Evolutionary conservation across 2,329 filamentous ascomycete genomes (phyloP), one percentile per base, ranked within the genome.

Genomic region (Trichoderma gracile): DNA sequence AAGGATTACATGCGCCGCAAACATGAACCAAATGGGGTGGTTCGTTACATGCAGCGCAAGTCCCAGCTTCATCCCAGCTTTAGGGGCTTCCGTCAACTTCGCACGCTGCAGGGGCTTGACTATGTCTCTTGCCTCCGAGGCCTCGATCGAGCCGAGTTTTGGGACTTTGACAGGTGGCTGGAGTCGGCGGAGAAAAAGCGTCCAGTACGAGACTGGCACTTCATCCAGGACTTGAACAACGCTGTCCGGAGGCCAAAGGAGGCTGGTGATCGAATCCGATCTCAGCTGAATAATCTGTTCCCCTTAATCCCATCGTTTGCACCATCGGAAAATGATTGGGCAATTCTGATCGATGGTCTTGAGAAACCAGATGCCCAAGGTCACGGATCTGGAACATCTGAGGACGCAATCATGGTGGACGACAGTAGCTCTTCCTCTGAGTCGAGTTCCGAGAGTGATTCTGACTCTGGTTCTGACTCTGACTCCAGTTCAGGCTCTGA

Each of bases 121-220:
- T 80, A 77, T 27, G 46, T 84, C 3, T 70, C 75, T 14, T 71
- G 75, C 25, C 76, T 84, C 4, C 78, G 82, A 1, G 82, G 81
- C 0, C 67, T 84, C 50, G 64, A 71, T 1, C 71, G 70, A n/a
- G 64, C 82, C 0, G 71, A 74, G 0, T 78, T 83, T 59, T 79
- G 77, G 63, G 80, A 83, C 63, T 72, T 76, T 2, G 69, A 76
- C 21, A 65, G 68, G 14, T 77, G 71, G 69, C n/a, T 67, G 8
- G n/a, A 15, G 8, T 57, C 10, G 3, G 17, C 15, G 9, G 15
- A 50, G 3, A 12, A 10, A 3, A 68, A 65, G 25, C 17, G 43
- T 0, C 60, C 63, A 0, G 68, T 78, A 1, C 68, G 75, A 10
- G 74, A 78, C 59, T 71, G 52, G 25, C 69, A 68, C 0, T 78